Evolutionary conservation across 495 filamentous ascomycete species (phyloP), one percentile per base, ranked within the genome.

Genomic region (Pyronema omphalodes): DNA sequence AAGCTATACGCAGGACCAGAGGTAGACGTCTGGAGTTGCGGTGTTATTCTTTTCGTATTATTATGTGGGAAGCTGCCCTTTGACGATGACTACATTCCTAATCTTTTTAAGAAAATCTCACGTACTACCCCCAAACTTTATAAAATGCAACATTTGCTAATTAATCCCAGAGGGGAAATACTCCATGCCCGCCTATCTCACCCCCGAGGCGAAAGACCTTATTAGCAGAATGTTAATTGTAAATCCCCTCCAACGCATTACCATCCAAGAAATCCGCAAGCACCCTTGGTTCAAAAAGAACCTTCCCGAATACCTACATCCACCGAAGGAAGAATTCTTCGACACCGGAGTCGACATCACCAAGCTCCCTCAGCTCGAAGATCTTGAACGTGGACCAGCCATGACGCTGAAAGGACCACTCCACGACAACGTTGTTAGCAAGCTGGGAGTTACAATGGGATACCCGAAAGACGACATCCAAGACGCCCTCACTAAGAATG

Each of bases 1-100:
- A 98, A 96, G 73, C 74, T 98, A 52, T 98, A 98, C 63, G 91
- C 91, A 23, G 91, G 91, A 1, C 91, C 93, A 2, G 91, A 98
- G 68, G 91, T 98, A 44, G 91, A 98, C 67, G 93, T 98, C 7
- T 98, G 91, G 91, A 96, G 91, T 69, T 96, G 89, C 64, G 91
- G 91, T 62, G 93, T 98, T 59, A 98, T 98, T 59, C 74, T 98
- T 51, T 98, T 96, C 64, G 91, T 98, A 52, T 71, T 98, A 59
- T 74, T 98, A 23, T 86, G 89, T 44, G 91, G 91, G 49, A 75
- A 88, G 37, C 72, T 98, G 29, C 91, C 91, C 8, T 98, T 98
- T 63, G 93, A 98, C 68, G 93, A 98, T 66, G 91, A 98, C 57
- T 93, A 94, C 64, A 89, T 89, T 52, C 84, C 84, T 1, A 78